These are phyloP conservation scores for Candida ortonii DNA, from an alignment of 805 yeast species.

Conservation along the genomic window DNA sequence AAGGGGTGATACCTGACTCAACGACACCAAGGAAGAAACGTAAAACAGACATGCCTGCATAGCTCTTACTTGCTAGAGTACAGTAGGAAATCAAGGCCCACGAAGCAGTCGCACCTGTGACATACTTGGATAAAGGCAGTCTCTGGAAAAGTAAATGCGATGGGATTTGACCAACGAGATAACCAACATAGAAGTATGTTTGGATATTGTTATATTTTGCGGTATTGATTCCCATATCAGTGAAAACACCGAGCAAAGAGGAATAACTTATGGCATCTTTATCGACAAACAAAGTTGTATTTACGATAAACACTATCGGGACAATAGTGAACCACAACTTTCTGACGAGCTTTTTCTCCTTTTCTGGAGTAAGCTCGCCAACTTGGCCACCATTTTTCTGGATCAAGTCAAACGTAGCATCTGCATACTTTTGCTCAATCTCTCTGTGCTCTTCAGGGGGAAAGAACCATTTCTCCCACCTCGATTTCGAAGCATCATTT, in stretches of 20 bases:
- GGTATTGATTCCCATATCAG: slow-evolving; percentile 42
- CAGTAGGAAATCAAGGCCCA: slow-evolving; percentile 9
- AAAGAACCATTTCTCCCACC: slow-evolving; percentile 4
- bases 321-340: slow-evolving; percentile 39
- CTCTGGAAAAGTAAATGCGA: slow-evolving; percentile 42
- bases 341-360: slow-evolving; percentile 37
- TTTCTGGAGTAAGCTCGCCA: slow-evolving; percentile 41
- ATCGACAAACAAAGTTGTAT: slow-evolving; percentile 47
- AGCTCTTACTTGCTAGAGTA: slow-evolving; percentile 18
- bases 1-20: slow-evolving; percentile 29
- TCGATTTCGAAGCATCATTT: no score
- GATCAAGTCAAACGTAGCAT: slow-evolving; percentile 22
- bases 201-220: slow-evolving; percentile 44
- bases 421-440: slow-evolving; percentile 20
- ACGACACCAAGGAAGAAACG: slow-evolving; percentile 37
- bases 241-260: slow-evolving; percentile 45
- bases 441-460: slow-evolving; percentile 2
- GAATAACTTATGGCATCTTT: slow-evolving; percentile 50
- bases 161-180: slow-evolving; percentile 45
- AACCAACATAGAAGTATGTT: slow-evolving; percentile 47
- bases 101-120: slow-evolving; percentile 5
- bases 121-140: slow-evolving; percentile 21
- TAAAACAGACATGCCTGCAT: slow-evolving; percentile 33
- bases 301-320: slow-evolving; percentile 37
- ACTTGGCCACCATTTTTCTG: slow-evolving; percentile 19